A percentile compares a stretch with the other conserved stretches of the same genome.
These are phyloP conservation scores for Podospora anserina DNA, from an alignment of 495 filamentous ascomycete genomes.

Conservation along the genomic window DNA sequence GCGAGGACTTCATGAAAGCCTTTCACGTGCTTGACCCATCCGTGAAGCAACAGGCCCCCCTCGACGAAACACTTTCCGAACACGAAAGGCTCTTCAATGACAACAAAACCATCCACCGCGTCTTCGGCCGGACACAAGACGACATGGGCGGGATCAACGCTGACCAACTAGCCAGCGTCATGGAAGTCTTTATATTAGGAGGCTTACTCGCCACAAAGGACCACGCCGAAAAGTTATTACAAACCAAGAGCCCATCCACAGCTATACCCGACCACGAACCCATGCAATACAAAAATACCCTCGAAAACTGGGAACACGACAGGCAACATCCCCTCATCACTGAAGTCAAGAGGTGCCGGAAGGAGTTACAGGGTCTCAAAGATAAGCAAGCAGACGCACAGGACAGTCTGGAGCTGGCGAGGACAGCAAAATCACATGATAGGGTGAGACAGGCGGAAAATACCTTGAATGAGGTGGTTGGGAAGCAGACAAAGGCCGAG, in stretches of 20 bases:
- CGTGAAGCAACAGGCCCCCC: too few species aligned
- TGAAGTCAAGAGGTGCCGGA: not conserved
- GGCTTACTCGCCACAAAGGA: slow-evolving; percentile 8
- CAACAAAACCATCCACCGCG: slow-evolving; percentile 16
- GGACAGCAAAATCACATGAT: not conserved
- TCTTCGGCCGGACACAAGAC: slow-evolving; percentile 11
- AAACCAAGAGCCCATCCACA: not conserved
- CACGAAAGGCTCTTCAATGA: not conserved
- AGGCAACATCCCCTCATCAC: not conserved
- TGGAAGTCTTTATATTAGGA: slow-evolving; percentile 17
- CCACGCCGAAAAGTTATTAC: not conserved
- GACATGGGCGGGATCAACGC: slow-evolving; percentile 20
- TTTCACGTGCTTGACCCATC: slow-evolving; percentile 11
- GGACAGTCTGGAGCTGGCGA: not conserved
- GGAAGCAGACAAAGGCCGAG: not conserved
- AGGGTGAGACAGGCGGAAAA: not conserved
- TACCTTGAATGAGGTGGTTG: not conserved
- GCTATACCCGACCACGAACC: not conserved
- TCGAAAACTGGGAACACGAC: not conserved
- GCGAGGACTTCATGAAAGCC: slow-evolving; percentile 23
- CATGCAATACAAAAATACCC: not conserved
- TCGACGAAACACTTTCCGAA: not conserved
- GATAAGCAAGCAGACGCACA: not conserved
- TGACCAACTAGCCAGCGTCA: not conserved
- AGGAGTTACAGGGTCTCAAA: not conserved